Percentiles rank a stretch among this genome's conserved stretches.
These are phyloP conservation scores for Krasilnikovozyma curviuscula DNA, from an alignment of 768 basidiomycete genomes.

Conservation along the genomic window DNA sequence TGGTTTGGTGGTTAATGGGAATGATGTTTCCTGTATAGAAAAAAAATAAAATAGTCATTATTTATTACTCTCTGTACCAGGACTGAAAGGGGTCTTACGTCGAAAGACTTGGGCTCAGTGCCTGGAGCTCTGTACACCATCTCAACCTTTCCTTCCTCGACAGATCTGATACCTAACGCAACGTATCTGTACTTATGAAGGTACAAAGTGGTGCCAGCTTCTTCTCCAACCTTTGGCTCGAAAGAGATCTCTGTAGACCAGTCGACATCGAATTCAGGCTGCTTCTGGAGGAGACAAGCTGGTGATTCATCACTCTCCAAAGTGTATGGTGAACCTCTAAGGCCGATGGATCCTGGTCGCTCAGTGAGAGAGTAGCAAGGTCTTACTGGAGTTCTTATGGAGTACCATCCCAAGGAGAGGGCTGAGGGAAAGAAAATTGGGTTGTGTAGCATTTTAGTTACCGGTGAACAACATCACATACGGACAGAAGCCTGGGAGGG, in stretches of 20 bases:
- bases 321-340: constrained; percentile 10
- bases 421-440: too few relatives aligned
- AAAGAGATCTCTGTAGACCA: constrained; percentile 7
- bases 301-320: constrained; percentile 9
- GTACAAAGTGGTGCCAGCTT: constrained; percentile 12
- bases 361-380: constrained; percentile 4
- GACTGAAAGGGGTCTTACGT: too few relatives aligned
- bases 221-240: constrained; percentile 4
- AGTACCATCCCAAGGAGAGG: constrained; percentile 14
- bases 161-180: constrained; percentile 8
- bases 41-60: too few relatives aligned
- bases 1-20: too few relatives aligned
- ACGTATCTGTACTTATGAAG: constrained; percentile 12
- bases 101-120: too few relatives aligned
- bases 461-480: background rate
- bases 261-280: constrained; percentile 10
- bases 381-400: constrained; percentile 14
- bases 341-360: constrained; percentile 8
- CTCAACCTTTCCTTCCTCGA: too few relatives aligned
- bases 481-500: background rate
- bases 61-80: too few relatives aligned
- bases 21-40: too few relatives aligned
- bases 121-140: too few relatives aligned
- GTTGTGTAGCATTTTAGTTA: too few relatives aligned
- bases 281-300: constrained; percentile 12